Percentiles rank a stretch among this genome's conserved stretches.
Conservation (phyloP, 306 rosid genomes). For the Malus fusca region DNA sequence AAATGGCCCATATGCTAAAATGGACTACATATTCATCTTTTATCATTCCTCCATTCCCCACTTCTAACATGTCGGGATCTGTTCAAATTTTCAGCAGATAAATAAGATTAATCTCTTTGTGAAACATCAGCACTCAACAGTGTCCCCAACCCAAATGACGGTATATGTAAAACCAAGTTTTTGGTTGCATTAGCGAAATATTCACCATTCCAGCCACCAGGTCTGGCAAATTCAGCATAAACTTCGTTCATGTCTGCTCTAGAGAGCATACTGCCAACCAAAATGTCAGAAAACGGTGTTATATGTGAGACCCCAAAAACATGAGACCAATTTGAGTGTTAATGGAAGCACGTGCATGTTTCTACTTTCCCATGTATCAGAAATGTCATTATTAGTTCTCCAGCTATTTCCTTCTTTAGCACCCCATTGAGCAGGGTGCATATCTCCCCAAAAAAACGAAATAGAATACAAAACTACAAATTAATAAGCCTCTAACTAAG, state of each 20-base stretch:
- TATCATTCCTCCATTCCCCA: conserved; percentile 95
- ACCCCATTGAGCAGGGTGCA: conserved; percentile 97
- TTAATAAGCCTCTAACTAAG: neutral
- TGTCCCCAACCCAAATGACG: neutral
- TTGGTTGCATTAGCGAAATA: neutral
- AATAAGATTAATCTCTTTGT: neutral
- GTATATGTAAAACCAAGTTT: neutral
- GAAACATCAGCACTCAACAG: neutral
- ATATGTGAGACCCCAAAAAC: neutral
- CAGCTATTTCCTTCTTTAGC: conserved; percentile 83
- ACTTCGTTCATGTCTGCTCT: conserved; percentile 76
- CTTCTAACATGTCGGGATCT: conserved; percentile 99
- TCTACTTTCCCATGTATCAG: conserved; percentile 76
- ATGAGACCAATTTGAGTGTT: neutral
- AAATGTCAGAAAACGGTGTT: neutral
- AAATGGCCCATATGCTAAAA: conserved; percentile 92
- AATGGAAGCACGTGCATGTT: neutral
- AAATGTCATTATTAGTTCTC: conserved; percentile 87
- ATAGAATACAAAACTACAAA: neutral
- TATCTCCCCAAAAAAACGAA: conserved; percentile 59
- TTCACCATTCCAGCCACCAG: conserved; percentile 99
- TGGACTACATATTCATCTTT: conserved; percentile 79
- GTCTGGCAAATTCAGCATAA: conserved; percentile 71
- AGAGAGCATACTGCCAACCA: conserved; percentile 63
- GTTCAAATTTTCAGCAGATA: conserved; percentile 14